These are phyloP conservation scores for Acrocalymma vagum DNA, from an alignment of 2,329 filamentous ascomycete species.

Conservation along the genomic window DNA sequence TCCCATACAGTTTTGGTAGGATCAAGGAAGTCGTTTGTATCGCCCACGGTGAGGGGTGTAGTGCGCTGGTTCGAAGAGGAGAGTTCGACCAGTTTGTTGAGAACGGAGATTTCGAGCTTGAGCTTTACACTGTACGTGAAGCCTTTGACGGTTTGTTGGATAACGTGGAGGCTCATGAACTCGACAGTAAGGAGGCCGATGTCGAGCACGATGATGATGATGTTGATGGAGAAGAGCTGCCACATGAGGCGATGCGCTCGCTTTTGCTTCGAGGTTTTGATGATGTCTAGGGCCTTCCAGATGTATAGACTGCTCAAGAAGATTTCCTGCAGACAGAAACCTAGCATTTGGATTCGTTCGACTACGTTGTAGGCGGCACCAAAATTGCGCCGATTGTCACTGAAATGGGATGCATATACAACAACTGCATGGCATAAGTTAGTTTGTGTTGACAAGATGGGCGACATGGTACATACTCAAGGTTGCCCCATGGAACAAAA, in stretches of 20 bases:
- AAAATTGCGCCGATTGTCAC: slow-evolving; percentile 50
- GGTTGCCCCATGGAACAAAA: slow-evolving; percentile 65
- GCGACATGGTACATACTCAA: slow-evolving; percentile 52
- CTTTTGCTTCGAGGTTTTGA: slow-evolving; percentile 42
- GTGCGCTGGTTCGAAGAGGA: slow-evolving; percentile 11
- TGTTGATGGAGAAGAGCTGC: slow-evolving; percentile 28
- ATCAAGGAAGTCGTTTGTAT: slow-evolving; percentile 28
- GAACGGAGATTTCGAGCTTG: slow-evolving; percentile 63
- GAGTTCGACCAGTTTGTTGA: slow-evolving; percentile 49
- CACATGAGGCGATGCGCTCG: slow-evolving; percentile 23
- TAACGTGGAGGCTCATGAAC: slow-evolving; percentile 23
- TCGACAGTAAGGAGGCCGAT: slow-evolving; percentile 31
- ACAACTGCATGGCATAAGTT: slow-evolving; percentile 51
- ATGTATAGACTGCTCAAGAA: slow-evolving; percentile 56
- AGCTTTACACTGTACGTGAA: slow-evolving; percentile 55
- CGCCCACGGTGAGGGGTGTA: slow-evolving; percentile 15
- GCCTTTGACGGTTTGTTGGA: slow-evolving; percentile 42
- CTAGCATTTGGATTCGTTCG: slow-evolving; percentile 52
- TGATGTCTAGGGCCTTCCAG: slow-evolving; percentile 56
- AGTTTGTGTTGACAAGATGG: slow-evolving; percentile 56
- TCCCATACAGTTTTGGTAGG: slow-evolving; percentile 27
- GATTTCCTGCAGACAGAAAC: slow-evolving; percentile 49
- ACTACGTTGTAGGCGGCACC: slow-evolving; percentile 43
- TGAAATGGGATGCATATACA: slow-evolving; percentile 61
- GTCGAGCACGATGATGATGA: slow-evolving; percentile 31